phyloP scores from a whole-genome alignment of 208 protist species.

The Crithidia acanthocephali region DNA sequence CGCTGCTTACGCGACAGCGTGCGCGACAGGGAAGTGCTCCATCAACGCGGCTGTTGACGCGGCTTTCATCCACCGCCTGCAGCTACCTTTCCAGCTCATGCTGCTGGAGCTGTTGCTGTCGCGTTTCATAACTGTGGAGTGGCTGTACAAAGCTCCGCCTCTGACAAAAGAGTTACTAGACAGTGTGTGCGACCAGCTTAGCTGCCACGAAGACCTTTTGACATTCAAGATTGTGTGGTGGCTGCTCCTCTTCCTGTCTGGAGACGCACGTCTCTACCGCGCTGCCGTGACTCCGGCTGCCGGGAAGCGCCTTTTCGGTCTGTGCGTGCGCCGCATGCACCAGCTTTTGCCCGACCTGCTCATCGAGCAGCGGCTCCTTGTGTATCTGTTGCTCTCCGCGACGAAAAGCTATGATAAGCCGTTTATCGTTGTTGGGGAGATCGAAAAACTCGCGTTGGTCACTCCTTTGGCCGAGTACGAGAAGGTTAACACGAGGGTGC shows the following conservation, averaged over 20 bases:
- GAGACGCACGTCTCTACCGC: constrained; percentile 10
- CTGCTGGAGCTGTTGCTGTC: constrained; percentile 40
- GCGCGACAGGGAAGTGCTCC: constrained; percentile 18
- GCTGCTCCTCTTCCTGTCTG: constrained; percentile 41
- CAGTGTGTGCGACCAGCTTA: constrained; percentile 22
- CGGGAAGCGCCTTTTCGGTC: constrained; percentile 40
- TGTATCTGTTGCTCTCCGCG: constrained; percentile 38
- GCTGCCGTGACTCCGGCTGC: constrained; percentile 9
- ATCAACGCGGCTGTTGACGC: constrained; percentile 9
- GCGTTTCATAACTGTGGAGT: constrained; percentile 8
- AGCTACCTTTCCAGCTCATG: constrained; percentile 31
- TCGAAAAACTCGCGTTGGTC: constrained; percentile 37
- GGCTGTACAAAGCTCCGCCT: constrained; percentile 9
- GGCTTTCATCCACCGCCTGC: constrained; percentile 24
- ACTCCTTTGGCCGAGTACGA: constrained; percentile 19
- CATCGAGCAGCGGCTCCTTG: constrained; percentile 42
- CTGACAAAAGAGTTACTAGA: constrained; percentile 29
- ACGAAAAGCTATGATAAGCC: constrained; percentile 40
- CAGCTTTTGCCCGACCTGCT: constrained; percentile 45
- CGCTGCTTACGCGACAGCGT: constrained; percentile 29
- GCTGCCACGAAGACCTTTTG: constrained; percentile 24
- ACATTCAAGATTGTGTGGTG: constrained; percentile 48
- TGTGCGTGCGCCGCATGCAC: constrained; percentile 56
- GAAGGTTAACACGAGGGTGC: constrained; percentile 15
- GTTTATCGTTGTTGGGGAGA: constrained; percentile 58